Evolutionary conservation across 768 basidiomycete species (phyloP).

Genomic region (Pleurotus tuoliensis): DNA sequence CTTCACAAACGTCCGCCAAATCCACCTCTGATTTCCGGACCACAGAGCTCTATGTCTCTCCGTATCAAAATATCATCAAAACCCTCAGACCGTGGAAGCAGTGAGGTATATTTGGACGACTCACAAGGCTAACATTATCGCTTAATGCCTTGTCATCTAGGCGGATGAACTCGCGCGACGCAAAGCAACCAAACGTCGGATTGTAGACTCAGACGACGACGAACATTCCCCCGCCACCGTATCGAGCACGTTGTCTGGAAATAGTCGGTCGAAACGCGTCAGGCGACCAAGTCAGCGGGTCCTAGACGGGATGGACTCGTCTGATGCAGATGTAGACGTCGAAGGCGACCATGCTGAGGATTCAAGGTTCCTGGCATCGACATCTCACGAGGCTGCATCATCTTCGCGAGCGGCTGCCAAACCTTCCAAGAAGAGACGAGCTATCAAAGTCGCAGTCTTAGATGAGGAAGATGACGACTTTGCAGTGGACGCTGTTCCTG

Average conservation of each 20-base stretch:
- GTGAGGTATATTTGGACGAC: background rate
- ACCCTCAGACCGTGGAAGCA: conserved; percentile 3
- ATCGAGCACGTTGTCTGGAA: background rate
- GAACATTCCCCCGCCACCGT: conserved; percentile 9
- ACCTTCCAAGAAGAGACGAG: conserved; percentile 19
- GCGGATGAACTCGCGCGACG: conserved; percentile 11
- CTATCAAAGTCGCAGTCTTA: conserved; percentile 15
- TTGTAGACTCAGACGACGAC: conserved; percentile 26
- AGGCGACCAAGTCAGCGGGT: conserved; percentile 12
- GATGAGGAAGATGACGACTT: conserved; percentile 21
- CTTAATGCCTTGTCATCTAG: background rate
- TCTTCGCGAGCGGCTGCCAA: conserved; percentile 3
- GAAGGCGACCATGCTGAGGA: conserved; percentile 13
- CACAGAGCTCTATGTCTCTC: conserved; percentile 13
- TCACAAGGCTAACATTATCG: background rate
- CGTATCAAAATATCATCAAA: conserved; percentile 20
- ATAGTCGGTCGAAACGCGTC: conserved; percentile 9
- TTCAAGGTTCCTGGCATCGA: background rate
- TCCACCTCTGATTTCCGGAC: too few species aligned
- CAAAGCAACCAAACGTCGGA: conserved; percentile 22
- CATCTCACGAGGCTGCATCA: background rate
- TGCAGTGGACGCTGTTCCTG: conserved; percentile 12
- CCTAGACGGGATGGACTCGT: conserved; percentile 15
- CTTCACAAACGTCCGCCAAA: too few species aligned
- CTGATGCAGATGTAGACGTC: conserved; percentile 11